Evolutionary conservation across 208 protist species (phyloP).

Genomic region (Leishmania arabica): DNA sequence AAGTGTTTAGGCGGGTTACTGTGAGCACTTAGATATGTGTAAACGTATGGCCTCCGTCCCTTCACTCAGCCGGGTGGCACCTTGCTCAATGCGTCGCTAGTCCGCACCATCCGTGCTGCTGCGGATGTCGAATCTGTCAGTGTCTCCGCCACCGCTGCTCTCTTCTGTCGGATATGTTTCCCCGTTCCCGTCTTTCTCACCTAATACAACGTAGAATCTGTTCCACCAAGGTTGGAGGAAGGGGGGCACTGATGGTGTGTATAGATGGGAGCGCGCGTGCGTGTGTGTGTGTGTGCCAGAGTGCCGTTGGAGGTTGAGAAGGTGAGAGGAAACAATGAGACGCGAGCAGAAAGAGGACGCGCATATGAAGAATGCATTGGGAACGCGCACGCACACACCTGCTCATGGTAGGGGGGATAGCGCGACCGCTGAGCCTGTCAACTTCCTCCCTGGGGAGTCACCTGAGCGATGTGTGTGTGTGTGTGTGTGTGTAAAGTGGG

Average conservation of each 20-base stretch:
- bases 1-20: background rate
- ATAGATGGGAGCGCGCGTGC: background rate
- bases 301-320: background rate
- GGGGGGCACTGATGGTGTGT: background rate
- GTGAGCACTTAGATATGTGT: background rate
- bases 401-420: background rate
- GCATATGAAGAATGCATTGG: background rate
- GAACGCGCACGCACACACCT: background rate
- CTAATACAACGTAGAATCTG: background rate
- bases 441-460: background rate
- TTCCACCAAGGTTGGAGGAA: background rate
- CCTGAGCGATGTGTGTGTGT: background rate
- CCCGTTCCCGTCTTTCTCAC: background rate
- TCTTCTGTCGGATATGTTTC: background rate
- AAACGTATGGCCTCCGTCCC: background rate
- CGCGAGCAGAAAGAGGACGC: background rate
- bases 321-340: background rate
- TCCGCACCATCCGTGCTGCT: background rate
- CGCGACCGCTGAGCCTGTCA: background rate
- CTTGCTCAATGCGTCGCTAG: background rate
- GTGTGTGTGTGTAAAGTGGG: background rate
- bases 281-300: background rate
- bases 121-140: background rate
- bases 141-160: background rate
- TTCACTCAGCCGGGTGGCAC: background rate